Evolutionary conservation across 1,284 basidiomycete species (phyloP), one percentile per base, ranked within the genome.

Genomic region (Fomitopsis betulina): DNA sequence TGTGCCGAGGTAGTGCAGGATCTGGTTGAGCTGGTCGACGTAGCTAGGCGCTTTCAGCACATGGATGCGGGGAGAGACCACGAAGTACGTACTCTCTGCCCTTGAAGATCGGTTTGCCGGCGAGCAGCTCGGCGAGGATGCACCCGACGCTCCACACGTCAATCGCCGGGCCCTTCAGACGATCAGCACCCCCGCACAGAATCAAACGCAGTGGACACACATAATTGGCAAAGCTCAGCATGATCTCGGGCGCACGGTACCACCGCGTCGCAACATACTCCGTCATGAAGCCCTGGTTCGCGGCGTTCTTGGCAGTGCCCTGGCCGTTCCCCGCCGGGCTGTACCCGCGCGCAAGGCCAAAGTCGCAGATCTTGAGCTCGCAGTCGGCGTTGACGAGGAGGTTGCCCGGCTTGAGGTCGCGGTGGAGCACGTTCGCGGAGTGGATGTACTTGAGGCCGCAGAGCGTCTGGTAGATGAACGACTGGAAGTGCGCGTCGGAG

Each of bases 401-500:
- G 73, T 95, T 95, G 55, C 94, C 94, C 1, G 97, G 97, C 72
- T 99, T 99, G 58, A 99, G 83, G 74, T 99, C 97, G 40, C 97
- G 91, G 73, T 99, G 97, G 37, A 99, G 83, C 19, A 99, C 97
- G 68, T 96, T 96, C 30, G 97, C 96, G 33, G 94, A 97, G 77
- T 99, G 97, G 70, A 99, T 99, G 74, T 99, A 99, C 78, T 96
- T 96, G 56, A 99, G 79, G 7, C 97, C 97, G 68, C 97, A 99
- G 10, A 99, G 86, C 1, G 96, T 99, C 73, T 99, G 97, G 74
- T 99, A 99, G 65, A 99, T 82, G 85, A 99, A 99, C 23, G 92
- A 96, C 71, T 96, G 94, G 82, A 98, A 99, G 74, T 99, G 97
- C 5, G 96, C 96, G 69, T 99, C 97, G 8, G 95, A 97, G 58